These are phyloP conservation scores for Polytrichum formosum DNA, from an alignment of 225 moss, liverwort and hornwort genomes.

Conservation along the genomic window DNA sequence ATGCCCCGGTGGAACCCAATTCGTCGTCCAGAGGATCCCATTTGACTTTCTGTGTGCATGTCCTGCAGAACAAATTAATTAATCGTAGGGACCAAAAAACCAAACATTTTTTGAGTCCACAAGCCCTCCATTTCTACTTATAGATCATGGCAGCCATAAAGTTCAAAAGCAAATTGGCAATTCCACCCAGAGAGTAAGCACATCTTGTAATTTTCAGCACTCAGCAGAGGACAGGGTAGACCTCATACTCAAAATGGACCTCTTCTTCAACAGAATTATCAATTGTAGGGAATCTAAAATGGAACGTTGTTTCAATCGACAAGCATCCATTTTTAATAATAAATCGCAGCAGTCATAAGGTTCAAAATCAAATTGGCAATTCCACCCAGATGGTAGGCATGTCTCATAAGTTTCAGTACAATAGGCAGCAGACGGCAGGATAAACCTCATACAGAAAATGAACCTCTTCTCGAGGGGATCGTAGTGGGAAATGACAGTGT, in stretches of 20 bases:
- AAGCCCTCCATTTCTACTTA: not conserved
- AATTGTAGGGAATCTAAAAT: not conserved
- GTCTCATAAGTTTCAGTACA: not conserved
- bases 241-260: slow-evolving; percentile 21
- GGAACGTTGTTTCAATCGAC: not conserved
- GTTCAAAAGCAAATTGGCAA: not conserved
- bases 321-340: not conserved
- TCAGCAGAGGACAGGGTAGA: slow-evolving; percentile 1
- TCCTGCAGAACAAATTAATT: slow-evolving; percentile 15
- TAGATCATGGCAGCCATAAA: not conserved
- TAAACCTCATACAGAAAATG: slow-evolving; percentile 22
- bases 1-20: slow-evolving; percentile 26
- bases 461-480: slow-evolving; percentile 14
- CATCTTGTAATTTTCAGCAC: no score
- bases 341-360: not conserved
- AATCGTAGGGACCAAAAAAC: not conserved
- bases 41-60: slow-evolving; percentile 15
- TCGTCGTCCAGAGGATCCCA: slow-evolving; percentile 15
- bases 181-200: no score
- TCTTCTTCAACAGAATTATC: not conserved
- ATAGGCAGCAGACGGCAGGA: slow-evolving; percentile 1
- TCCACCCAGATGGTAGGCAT: no score
- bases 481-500: slow-evolving; percentile 10
- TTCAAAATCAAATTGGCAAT: not conserved
- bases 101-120: not conserved